Evolutionary conservation across 2,329 filamentous ascomycete genomes (phyloP), one percentile per base, ranked within the genome.

Genomic region (Fusarium annulatum): DNA sequence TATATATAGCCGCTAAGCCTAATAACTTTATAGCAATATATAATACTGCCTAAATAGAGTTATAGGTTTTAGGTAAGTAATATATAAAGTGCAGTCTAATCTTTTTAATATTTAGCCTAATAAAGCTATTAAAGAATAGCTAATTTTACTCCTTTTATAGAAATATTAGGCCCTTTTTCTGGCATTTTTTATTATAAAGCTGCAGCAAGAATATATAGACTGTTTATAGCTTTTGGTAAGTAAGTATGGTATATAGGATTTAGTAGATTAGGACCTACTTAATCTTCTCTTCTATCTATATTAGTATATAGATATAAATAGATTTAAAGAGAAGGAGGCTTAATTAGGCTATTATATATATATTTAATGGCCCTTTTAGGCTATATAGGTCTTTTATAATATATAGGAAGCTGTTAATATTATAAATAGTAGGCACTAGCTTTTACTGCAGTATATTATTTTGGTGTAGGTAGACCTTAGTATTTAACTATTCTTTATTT

Each of bases 151-250:
- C 1, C n/a, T 45, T 9, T 45, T 26, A 18, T 2, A 45, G 9
- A 0, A 2, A 1, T n/a, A 45, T 8, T 45, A 11, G 8, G 14
- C n/a, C n/a, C 14, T 45, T 45, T 3, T 45, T 45, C 8, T 18
- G 15, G 3, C 3, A 3, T 8, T 45, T 45, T 8, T 45, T 7
- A 11, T 45, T 26, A 26, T 45, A 45, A 11, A 45, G 42, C 14
- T 2, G 1, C 1, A 26, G 2, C 14, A 45, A 45, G 9, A 45
- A 45, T 11, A 45, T 45, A 26, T 45, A 45, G 2, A 45, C 42
- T 10, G 4, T 45, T 45, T 26, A 26, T 45, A 11, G 42, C n/a
- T 14, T 26, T 45, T 45, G 18, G n/a, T 45, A 18, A 7, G 3
- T 11, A 45, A 45, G n/a, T 2, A 45, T 7, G 4, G 9, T 45